phyloP scores from a whole-genome alignment of 768 basidiomycete species.

The Kwoniella bestiolae region DNA sequence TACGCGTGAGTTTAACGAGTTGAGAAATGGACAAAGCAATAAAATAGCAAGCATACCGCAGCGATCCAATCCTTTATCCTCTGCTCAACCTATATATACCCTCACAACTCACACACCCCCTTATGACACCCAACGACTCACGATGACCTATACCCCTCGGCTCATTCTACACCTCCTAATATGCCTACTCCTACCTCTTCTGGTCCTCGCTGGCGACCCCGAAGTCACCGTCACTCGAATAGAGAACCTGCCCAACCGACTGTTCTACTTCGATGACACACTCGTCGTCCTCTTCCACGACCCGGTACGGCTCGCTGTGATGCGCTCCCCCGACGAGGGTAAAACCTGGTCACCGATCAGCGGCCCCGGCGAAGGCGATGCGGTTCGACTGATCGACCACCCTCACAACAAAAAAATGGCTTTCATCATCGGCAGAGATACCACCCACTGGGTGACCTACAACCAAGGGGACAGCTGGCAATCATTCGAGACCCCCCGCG shows the following conservation, averaged over 20 bases:
- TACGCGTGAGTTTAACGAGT: neutral
- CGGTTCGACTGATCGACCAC: constrained; percentile 78
- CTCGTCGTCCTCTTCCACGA: constrained; percentile 82
- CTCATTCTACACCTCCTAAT: constrained; percentile 3
- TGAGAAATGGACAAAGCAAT: neutral
- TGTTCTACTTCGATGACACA: constrained; percentile 94
- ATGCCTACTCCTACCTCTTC: constrained; percentile 10
- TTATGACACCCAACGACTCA: neutral
- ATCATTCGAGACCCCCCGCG: constrained; percentile 68
- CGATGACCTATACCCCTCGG: neutral
- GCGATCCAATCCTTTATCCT: neutral
- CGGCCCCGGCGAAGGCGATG: constrained; percentile 66
- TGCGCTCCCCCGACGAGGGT: constrained; percentile 85
- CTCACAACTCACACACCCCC: too few species aligned
- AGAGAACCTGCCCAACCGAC: constrained; percentile 70
- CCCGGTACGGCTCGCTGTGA: constrained; percentile 67
- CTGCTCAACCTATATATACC: neutral
- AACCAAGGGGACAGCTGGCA: constrained; percentile 89
- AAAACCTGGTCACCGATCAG: constrained; percentile 66
- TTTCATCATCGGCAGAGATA: constrained; percentile 77
- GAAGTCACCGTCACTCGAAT: constrained; percentile 61
- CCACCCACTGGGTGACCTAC: constrained; percentile 80
- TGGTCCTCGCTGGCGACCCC: constrained; percentile 34
- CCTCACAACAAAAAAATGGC: constrained; percentile 82
- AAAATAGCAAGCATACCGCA: too few species aligned